Evolutionary conservation across 225 moss, liverwort and hornwort genomes (phyloP).

Genomic region (Marchantia paleacea): DNA sequence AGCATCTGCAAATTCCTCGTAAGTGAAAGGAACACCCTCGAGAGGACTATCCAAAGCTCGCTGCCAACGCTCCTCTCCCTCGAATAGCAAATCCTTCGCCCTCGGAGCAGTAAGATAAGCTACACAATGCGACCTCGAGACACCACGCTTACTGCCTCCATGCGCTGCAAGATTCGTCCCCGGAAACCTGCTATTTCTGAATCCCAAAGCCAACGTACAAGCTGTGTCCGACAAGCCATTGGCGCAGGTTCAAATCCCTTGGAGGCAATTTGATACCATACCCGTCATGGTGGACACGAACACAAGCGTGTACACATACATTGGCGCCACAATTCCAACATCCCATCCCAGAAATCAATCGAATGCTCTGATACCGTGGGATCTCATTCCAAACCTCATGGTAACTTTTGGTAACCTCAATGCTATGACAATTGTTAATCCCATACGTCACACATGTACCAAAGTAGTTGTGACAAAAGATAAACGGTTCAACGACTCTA

Average conservation of each 20-base stretch:
- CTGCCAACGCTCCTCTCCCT: constrained; percentile 94
- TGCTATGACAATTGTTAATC: too few relatives aligned
- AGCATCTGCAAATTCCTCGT: constrained; percentile 95
- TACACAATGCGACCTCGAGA: constrained; percentile 31
- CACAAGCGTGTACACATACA: too few relatives aligned
- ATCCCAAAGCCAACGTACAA: not conserved
- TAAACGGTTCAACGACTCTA: too few relatives aligned
- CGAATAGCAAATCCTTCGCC: constrained; percentile 44
- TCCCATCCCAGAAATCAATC: too few relatives aligned
- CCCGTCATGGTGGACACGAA: constrained; percentile 3
- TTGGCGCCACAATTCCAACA: too few relatives aligned
- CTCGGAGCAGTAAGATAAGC: constrained; percentile 38
- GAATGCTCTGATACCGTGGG: too few relatives aligned
- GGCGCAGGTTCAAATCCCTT: not conserved
- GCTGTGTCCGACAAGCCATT: not conserved
- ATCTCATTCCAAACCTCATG: too few relatives aligned
- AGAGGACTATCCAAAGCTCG: constrained; percentile 75
- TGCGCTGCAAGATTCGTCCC: constrained; percentile 18
- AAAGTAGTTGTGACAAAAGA: too few relatives aligned
- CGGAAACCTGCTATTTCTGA: constrained; percentile 10
- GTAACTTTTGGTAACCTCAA: too few relatives aligned
- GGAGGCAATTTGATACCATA: not conserved
- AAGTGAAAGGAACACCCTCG: constrained; percentile 84
- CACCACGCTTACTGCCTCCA: constrained; percentile 11
- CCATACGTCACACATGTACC: too few relatives aligned